Evolutionary conservation across 2,329 filamentous ascomycete species (phyloP).

Genomic region (Sordariomycetes sp.): DNA sequence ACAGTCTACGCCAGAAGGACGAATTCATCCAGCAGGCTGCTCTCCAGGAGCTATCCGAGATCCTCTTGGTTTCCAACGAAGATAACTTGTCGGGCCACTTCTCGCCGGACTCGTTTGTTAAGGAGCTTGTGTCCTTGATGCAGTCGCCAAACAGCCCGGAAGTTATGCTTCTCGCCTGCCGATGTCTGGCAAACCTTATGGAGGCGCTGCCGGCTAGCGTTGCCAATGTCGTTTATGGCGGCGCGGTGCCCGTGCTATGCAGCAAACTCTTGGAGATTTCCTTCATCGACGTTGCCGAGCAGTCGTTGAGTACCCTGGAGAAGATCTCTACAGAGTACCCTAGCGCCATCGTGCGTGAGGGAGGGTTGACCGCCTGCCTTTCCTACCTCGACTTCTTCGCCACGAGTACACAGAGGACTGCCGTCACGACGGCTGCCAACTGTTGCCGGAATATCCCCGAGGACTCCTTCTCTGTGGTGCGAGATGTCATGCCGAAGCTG

Average conservation of each 20-base stretch:
- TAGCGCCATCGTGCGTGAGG: slow-evolving; percentile 86
- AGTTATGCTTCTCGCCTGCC: slow-evolving; percentile 92
- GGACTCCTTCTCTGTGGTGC: slow-evolving; percentile 82
- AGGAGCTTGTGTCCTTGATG: slow-evolving; percentile 87
- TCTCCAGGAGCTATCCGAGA: slow-evolving; percentile 83
- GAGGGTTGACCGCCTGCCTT: slow-evolving; percentile 86
- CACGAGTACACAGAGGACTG: slow-evolving; percentile 90
- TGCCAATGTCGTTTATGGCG: slow-evolving; percentile 93
- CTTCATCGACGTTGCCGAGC: slow-evolving; percentile 94
- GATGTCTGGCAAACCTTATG: slow-evolving; percentile 94
- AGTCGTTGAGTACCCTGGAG: slow-evolving; percentile 88
- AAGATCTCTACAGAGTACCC: slow-evolving; percentile 97
- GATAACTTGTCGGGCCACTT: slow-evolving; percentile 94
- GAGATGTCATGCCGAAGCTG: slow-evolving; percentile 92
- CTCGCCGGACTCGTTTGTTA: slow-evolving; percentile 85
- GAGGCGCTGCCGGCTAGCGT: slow-evolving; percentile 88
- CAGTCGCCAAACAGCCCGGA: slow-evolving; percentile 80
- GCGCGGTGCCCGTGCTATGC: slow-evolving; percentile 86
- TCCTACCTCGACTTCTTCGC: slow-evolving; percentile 96
- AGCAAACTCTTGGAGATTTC: slow-evolving; percentile 92
- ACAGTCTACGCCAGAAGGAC: slow-evolving; percentile 67
- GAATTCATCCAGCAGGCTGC: slow-evolving; percentile 87
- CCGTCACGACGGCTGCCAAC: slow-evolving; percentile 93
- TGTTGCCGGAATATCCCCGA: slow-evolving; percentile 95
- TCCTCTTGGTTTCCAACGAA: slow-evolving; percentile 88